Evolutionary conservation across 805 yeast genomes (phyloP), one percentile per base, ranked within the genome.

Genomic region (Starmerella ratchasimensis): DNA sequence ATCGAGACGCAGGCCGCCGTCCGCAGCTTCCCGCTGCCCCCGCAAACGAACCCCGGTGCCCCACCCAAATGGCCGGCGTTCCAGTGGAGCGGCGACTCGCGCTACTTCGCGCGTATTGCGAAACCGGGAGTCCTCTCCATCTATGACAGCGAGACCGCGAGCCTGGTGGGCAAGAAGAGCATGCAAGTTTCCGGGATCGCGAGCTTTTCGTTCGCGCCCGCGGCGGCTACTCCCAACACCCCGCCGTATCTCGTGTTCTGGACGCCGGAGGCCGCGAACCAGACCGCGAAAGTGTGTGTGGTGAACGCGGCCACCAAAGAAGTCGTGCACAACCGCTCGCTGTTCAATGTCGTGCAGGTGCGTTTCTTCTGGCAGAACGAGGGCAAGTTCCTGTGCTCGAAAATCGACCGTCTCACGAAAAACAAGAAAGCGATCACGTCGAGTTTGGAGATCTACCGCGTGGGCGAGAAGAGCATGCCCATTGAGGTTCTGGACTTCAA

Each of bases 351-450:
- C 36, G 72, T 83, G 40, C 88, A 80, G 56, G 83, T 90, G 63
- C 71, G 77, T 54, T 63, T 90, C 64, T 83, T 76, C 68, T 90
- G 99, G 99, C 97, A 90, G 64, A 76, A 73, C 47, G 76, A 80
- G 50, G 83, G 82, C 46, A 76, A 74, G 52, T 78, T 66, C 58
- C 64, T 90, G 57, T 82, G 95, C 65, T 93, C 86, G 56, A 83
- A 81, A 65, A 95, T 90, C 50, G 95, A 86, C 61, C 82, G 97
- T 64, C 94, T 84, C 63, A 82, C 96, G 40, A 90, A 90, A 63
- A 79, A 95, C 34, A 81, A 79, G 60, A 90, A 93, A 72, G 81
- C 94, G 16, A 61, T 77, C 37, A 84, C 83, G 69, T 76, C 95
- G 41, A 83, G 83, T 58, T 69, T 90, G 59, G 97, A 90, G 63